Percentiles rank a stretch among this genome's conserved stretches.
phyloP scores from a whole-genome alignment of 768 basidiomycete genomes.

The Amanita muscaria region DNA sequence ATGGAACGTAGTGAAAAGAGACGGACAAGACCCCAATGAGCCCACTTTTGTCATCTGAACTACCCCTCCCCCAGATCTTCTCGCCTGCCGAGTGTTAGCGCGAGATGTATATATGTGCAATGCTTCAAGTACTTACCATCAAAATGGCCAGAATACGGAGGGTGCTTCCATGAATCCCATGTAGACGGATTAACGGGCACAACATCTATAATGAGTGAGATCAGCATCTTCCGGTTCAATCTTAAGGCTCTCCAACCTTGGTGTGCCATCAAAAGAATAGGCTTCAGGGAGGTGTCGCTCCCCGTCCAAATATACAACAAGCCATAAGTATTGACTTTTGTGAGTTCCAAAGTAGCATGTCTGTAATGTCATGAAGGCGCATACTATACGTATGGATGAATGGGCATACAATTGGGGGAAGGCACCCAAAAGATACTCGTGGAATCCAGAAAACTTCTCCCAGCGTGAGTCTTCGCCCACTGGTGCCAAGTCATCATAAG shows the following conservation, averaged over 20 bases:
- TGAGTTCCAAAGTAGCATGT: conserved; percentile 48
- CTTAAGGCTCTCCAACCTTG: conserved; percentile 36
- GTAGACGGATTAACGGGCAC: conserved; percentile 51
- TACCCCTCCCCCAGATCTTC: conserved; percentile 42
- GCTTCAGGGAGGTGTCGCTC: conserved; percentile 51
- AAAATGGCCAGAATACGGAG: conserved; percentile 51
- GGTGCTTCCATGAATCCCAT: conserved; percentile 41
- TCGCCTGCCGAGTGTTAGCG: conserved; percentile 15
- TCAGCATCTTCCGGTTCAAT: too few relatives aligned
- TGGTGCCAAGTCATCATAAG: conserved; percentile 39
- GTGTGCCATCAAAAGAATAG: conserved; percentile 59
- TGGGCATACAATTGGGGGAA: conserved; percentile 57
- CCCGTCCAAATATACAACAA: conserved; percentile 72
- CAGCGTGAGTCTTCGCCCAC: conserved; percentile 44
- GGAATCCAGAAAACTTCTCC: conserved; percentile 45
- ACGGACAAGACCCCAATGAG: conserved; percentile 23
- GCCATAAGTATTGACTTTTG: conserved; percentile 70
- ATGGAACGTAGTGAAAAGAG: not conserved
- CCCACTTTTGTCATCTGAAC: conserved; percentile 36
- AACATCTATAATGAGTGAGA: conserved; percentile 38
- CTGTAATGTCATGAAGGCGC: conserved; percentile 22
- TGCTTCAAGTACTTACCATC: conserved; percentile 29
- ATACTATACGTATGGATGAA: not conserved
- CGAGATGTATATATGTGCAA: conserved; percentile 1
- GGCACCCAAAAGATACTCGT: conserved; percentile 39